Evolutionary conservation across 257 asterid genomes (phyloP).

Genomic region (Nicotiana paniculata): DNA sequence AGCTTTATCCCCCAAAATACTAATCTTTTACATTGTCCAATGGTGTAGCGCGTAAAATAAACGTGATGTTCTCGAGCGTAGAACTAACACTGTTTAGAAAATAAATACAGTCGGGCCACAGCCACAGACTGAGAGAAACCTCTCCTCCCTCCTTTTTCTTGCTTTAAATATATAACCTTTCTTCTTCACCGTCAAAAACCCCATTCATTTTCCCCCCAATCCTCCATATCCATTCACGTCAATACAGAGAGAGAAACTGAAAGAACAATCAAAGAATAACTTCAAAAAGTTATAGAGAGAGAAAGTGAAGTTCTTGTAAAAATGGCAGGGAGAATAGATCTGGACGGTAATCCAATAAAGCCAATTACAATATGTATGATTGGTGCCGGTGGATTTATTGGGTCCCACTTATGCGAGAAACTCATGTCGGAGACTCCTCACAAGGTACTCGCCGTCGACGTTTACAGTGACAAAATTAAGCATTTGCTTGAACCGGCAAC

Average conservation of each 20-base stretch:
- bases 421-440: slow-evolving; percentile 70
- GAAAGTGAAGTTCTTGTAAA: neutral
- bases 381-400: slow-evolving; percentile 97
- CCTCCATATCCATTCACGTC: neutral
- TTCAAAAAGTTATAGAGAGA: neutral
- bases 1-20: too few relatives aligned
- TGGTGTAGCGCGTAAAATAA: neutral
- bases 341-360: slow-evolving; percentile 71
- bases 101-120: slow-evolving; percentile 18
- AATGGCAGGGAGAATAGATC: slow-evolving; percentile 88
- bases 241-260: neutral
- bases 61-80: neutral
- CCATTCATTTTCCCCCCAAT: too few relatives aligned
- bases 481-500: slow-evolving; percentile 71
- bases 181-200: slow-evolving; percentile 6
- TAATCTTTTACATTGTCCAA: neutral
- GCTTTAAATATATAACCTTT: slow-evolving; percentile 42
- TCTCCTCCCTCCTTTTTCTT: slow-evolving; percentile 35
- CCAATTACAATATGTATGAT: slow-evolving; percentile 86
- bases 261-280: neutral
- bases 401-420: slow-evolving; percentile 96
- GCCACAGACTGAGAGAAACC: slow-evolving; percentile 10
- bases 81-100: neutral
- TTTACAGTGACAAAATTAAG: slow-evolving; percentile 79
- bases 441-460: slow-evolving; percentile 78